phyloP scores from a whole-genome alignment of 441 rosid species.

The Metrosideros polymorpha region DNA sequence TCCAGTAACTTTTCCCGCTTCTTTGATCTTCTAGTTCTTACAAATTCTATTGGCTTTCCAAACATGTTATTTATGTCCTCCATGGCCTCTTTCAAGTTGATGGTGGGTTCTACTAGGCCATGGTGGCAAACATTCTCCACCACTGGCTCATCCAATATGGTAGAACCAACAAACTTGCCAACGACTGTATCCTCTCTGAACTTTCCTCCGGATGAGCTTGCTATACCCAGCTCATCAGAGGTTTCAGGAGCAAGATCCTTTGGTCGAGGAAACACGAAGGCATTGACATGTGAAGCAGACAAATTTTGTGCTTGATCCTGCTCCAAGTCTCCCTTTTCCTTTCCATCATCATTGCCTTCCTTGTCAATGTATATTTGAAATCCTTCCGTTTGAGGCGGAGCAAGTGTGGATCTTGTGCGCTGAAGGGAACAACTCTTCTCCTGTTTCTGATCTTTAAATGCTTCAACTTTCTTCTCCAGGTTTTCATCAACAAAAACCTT shows the following conservation, averaged over 20 bases:
- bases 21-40: constrained; percentile 60
- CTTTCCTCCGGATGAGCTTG: constrained; percentile 29
- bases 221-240: constrained; percentile 27
- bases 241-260: constrained; percentile 49
- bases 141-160: constrained; percentile 69
- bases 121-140: constrained; percentile 97
- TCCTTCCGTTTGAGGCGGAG: constrained; percentile 27
- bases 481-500: constrained; percentile 51
- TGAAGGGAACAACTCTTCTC: constrained; percentile 13
- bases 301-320: constrained; percentile 11
- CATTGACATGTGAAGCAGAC: constrained; percentile 14
- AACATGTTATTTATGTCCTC: constrained; percentile 91
- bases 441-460: constrained; percentile 7
- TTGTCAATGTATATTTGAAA: constrained; percentile 60
- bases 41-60: constrained; percentile 93
- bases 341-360: constrained; percentile 36
- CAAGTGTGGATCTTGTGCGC: constrained; percentile 13
- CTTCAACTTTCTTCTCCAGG: constrained; percentile 16
- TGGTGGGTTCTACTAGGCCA: constrained; percentile 94
- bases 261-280: constrained; percentile 57
- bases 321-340: constrained; percentile 14
- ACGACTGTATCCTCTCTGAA: constrained; percentile 89
- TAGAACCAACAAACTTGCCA: constrained; percentile 75
- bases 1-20: constrained; percentile 38
- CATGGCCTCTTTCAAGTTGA: constrained; percentile 96